Conservation (phyloP, 495 filamentous ascomycete genomes). For the Hapsidospora chrysogenum region DNA sequence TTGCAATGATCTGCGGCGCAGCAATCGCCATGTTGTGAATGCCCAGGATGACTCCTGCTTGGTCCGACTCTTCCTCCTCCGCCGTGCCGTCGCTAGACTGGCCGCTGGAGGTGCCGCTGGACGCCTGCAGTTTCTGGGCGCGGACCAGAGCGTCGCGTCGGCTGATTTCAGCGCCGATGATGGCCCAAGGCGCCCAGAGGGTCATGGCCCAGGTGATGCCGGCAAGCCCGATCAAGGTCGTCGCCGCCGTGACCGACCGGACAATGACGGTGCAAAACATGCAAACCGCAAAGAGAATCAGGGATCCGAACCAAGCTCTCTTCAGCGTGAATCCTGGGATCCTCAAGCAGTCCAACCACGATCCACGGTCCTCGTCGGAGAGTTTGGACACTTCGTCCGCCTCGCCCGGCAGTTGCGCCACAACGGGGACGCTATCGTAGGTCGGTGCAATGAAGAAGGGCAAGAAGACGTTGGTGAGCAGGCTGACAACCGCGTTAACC, state of each 20-base stretch:
- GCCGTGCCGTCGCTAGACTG: conserved; percentile 3
- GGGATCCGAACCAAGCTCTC: conserved; percentile 68
- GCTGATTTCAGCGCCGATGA: conserved; percentile 76
- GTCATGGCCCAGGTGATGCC: conserved; percentile 82
- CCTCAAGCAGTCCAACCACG: conserved; percentile 38
- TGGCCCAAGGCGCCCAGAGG: conserved; percentile 82
- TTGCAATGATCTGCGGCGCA: conserved; percentile 76
- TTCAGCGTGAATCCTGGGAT: conserved; percentile 72
- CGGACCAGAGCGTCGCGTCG: conserved; percentile 57
- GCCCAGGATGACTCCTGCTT: conserved; percentile 77
- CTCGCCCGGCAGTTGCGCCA: conserved; percentile 7
- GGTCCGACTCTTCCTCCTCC: conserved; percentile 39
- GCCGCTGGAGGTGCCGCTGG: conserved; percentile 1
- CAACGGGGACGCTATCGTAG: conserved; percentile 30
- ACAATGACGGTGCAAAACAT: conserved; percentile 76
- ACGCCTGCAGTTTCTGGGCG: conserved; percentile 15
- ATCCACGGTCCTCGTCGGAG: conserved; percentile 15
- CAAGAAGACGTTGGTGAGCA: conserved; percentile 61
- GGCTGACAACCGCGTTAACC: conserved; percentile 70
- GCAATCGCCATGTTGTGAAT: conserved; percentile 87
- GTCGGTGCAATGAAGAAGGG: conserved; percentile 70
- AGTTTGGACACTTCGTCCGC: conserved; percentile 7
- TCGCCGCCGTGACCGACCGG: conserved; percentile 43
- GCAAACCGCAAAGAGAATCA: conserved; percentile 57
- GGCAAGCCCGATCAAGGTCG: conserved; percentile 56